Evolutionary conservation across 139 green algal species (phyloP).

Genomic region (Chlamydomonas incerta): DNA sequence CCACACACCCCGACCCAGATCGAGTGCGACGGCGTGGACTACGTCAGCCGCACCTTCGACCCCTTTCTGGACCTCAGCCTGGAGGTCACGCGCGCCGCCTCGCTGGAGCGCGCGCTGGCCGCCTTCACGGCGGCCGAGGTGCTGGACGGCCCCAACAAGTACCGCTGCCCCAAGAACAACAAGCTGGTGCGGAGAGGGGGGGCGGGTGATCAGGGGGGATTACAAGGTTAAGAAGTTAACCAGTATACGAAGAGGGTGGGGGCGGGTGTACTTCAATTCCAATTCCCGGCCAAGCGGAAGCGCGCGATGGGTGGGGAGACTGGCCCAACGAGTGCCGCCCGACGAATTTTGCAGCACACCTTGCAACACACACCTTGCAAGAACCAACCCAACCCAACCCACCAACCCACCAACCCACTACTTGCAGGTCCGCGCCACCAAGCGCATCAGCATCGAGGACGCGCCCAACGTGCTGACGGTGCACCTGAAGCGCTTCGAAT

Average conservation of each 20-base stretch:
- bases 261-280: neutral
- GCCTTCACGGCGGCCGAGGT: conserved; percentile 83
- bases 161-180: conserved; percentile 88
- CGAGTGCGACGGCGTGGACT: conserved; percentile 86
- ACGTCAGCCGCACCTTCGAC: conserved; percentile 88
- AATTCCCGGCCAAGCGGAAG: too few relatives aligned
- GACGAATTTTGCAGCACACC: too few relatives aligned
- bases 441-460: conserved; percentile 85
- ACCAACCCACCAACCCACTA: neutral
- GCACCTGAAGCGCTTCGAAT: conserved; percentile 94
- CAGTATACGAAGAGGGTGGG: too few relatives aligned
- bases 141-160: conserved; percentile 92
- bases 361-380: too few relatives aligned
- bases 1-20: conserved; percentile 73
- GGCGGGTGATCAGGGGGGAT: too few relatives aligned
- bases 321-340: too few relatives aligned
- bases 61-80: conserved; percentile 94
- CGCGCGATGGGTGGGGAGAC: too few relatives aligned
- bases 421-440: conserved; percentile 75
- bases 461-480: conserved; percentile 88
- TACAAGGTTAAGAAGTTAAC: too few relatives aligned
- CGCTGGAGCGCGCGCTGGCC: conserved; percentile 75
- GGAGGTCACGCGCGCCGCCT: conserved; percentile 82
- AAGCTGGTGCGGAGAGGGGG: conserved; percentile 59
- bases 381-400: too few relatives aligned